Evolutionary conservation across 75 land plant genomes (phyloP).

Genomic region (Selaginella tamariscina): DNA sequence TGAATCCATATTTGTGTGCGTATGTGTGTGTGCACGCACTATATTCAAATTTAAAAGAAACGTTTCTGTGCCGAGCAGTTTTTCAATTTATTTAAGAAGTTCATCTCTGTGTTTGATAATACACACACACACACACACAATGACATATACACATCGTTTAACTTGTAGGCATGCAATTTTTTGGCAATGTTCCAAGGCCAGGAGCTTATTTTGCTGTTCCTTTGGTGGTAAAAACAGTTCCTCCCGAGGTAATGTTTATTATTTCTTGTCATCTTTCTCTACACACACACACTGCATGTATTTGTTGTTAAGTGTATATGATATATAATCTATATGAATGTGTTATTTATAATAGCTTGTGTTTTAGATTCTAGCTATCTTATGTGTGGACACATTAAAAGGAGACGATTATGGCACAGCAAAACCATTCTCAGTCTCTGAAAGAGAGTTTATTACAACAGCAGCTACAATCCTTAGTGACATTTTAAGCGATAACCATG

Average conservation of each 20-base stretch:
- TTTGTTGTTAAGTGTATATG: neutral
- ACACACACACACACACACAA: neutral
- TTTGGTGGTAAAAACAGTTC: neutral
- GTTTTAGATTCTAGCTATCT: slow-evolving; percentile 12
- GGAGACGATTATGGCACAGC: slow-evolving; percentile 14
- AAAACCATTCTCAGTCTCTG: slow-evolving; percentile 6
- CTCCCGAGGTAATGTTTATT: slow-evolving; percentile 3
- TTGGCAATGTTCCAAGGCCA: slow-evolving; percentile 1
- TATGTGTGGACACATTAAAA: slow-evolving; percentile 14
- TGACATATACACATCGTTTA: neutral
- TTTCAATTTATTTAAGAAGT: neutral
- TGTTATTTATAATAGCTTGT: neutral
- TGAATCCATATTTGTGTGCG: no score
- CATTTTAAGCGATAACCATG: neutral
- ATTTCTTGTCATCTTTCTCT: neutral
- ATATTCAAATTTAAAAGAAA: no score
- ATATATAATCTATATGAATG: neutral
- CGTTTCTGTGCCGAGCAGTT: neutral
- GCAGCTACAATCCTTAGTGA: slow-evolving; percentile 1
- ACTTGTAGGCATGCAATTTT: slow-evolving; percentile 15
- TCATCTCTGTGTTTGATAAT: neutral
- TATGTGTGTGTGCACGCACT: no score
- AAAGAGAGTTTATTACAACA: slow-evolving; percentile 10
- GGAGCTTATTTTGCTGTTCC: slow-evolving; percentile 16
- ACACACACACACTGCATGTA: no score